phyloP scores from a whole-genome alignment of 1,284 basidiomycete species.

The Butyriboletus appendiculatus region DNA sequence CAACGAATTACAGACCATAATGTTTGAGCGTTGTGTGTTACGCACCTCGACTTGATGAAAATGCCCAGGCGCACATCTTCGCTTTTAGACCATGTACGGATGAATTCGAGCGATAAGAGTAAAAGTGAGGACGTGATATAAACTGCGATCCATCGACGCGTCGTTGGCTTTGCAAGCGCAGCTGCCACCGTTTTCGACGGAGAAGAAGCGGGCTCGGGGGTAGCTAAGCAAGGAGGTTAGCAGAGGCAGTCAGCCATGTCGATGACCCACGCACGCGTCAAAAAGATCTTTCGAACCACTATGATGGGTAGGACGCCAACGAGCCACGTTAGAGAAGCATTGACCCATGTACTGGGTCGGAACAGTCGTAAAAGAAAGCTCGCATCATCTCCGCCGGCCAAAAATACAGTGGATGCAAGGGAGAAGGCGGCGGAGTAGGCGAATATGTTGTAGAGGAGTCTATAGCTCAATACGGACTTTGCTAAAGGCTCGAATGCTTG shows the following conservation, averaged over 20 bases:
- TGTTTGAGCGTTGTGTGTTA: neutral
- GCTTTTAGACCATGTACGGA: slow-evolving; percentile 32
- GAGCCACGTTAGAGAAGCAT: slow-evolving; percentile 38
- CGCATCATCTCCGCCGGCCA: slow-evolving; percentile 15
- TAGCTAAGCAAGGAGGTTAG: slow-evolving; percentile 37
- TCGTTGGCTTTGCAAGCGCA: slow-evolving; percentile 49
- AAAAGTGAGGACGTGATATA: slow-evolving; percentile 48
- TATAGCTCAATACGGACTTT: slow-evolving; percentile 55
- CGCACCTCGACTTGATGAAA: slow-evolving; percentile 67
- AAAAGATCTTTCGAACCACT: slow-evolving; percentile 53
- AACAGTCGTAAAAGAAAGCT: slow-evolving; percentile 25
- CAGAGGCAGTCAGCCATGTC: neutral
- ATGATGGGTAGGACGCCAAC: slow-evolving; percentile 50
- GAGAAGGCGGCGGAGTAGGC: slow-evolving; percentile 48
- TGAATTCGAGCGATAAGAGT: slow-evolving; percentile 44
- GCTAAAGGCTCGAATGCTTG: slow-evolving; percentile 61
- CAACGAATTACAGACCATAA: neutral
- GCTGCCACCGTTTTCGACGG: slow-evolving; percentile 49
- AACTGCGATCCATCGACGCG: slow-evolving; percentile 41
- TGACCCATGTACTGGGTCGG: slow-evolving; percentile 29
- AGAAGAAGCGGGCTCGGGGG: slow-evolving; percentile 48
- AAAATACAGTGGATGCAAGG: slow-evolving; percentile 45
- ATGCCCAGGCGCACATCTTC: slow-evolving; percentile 47
- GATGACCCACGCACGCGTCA: slow-evolving; percentile 47
- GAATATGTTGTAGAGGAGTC: slow-evolving; percentile 54